Percentiles rank a stretch among this genome's conserved stretches.
phyloP scores from a whole-genome alignment of 2,329 filamentous ascomycete species.

The Arthrobotrys iridis region DNA sequence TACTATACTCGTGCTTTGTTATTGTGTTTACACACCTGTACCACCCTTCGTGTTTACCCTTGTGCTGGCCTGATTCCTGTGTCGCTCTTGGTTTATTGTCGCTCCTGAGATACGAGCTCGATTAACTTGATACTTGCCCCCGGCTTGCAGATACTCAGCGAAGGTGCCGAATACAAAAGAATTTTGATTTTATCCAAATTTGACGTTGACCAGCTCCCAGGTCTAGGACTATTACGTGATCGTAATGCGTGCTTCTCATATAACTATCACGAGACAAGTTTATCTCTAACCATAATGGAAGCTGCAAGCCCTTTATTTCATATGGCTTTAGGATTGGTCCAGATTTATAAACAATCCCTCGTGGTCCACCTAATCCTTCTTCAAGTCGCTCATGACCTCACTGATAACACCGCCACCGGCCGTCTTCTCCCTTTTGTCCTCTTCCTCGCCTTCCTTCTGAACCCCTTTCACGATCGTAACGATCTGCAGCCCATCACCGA shows the following conservation, averaged over 20 bases:
- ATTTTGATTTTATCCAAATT: not conserved
- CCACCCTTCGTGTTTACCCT: not conserved
- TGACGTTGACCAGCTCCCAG: not conserved
- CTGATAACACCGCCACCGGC: slow-evolving; percentile 39
- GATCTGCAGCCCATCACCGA: slow-evolving; percentile 95
- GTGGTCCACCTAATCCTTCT: slow-evolving; percentile 42
- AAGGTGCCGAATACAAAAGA: slow-evolving; percentile 19
- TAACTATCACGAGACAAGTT: no score
- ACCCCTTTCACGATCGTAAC: slow-evolving; percentile 76
- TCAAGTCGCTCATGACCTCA: slow-evolving; percentile 45
- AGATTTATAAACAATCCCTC: not conserved
- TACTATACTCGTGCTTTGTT: slow-evolving; percentile 4
- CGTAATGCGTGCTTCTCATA: not conserved
- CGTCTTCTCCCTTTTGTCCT: slow-evolving; percentile 39
- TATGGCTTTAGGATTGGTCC: not conserved
- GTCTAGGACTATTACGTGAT: no score
- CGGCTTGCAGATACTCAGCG: slow-evolving; percentile 2
- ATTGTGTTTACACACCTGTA: not conserved
- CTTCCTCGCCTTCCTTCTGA: slow-evolving; percentile 22
- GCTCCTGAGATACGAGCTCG: slow-evolving; percentile 5
- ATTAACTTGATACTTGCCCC: not conserved
- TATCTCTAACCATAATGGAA: not conserved
- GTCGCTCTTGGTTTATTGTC: not conserved
- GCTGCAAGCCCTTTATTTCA: not conserved
- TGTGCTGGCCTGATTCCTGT: not conserved